These are phyloP conservation scores for Hyparrhenia diplandra DNA, from an alignment of 176 grass and related monocot species.

Conservation along the genomic window DNA sequence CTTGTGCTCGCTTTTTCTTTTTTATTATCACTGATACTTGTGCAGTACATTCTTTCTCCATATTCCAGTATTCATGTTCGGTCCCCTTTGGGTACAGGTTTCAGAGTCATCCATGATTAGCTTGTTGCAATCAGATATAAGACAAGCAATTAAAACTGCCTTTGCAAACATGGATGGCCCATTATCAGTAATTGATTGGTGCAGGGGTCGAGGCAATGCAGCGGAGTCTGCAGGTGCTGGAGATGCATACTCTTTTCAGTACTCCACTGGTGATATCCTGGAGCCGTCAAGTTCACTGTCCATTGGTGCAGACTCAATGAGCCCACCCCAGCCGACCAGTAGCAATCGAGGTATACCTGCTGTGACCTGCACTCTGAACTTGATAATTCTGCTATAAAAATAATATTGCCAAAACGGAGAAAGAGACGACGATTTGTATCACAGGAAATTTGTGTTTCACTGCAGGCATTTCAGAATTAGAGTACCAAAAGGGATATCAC, in stretches of 20 bases:
- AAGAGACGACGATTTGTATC: constrained; percentile 52
- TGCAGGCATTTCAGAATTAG: constrained; percentile 54
- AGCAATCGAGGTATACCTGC: constrained; percentile 63
- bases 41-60: constrained; percentile 5
- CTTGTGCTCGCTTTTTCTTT: constrained; percentile 9
- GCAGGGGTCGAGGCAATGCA: constrained; percentile 63
- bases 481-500: constrained; percentile 69
- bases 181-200: constrained; percentile 88
- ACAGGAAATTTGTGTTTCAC: constrained; percentile 52
- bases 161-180: constrained; percentile 93
- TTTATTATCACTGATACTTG: constrained; percentile 14
- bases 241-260: constrained; percentile 74
- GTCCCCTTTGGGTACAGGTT: constrained; percentile 55
- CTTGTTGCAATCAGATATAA: constrained; percentile 95
- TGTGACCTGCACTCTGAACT: constrained; percentile 1
- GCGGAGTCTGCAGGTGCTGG: constrained; percentile 41
- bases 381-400: constrained; percentile 23
- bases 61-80: background rate
- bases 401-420: constrained; percentile 43
- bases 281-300: constrained; percentile 55
- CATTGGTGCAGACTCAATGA: constrained; percentile 66
- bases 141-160: constrained; percentile 70
- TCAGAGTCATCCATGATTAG: constrained; percentile 75
- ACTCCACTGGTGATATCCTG: constrained; percentile 49
- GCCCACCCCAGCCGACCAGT: constrained; percentile 54